phyloP scores from a whole-genome alignment of 2,329 filamentous ascomycete species.

The Botrytis elliptica region DNA sequence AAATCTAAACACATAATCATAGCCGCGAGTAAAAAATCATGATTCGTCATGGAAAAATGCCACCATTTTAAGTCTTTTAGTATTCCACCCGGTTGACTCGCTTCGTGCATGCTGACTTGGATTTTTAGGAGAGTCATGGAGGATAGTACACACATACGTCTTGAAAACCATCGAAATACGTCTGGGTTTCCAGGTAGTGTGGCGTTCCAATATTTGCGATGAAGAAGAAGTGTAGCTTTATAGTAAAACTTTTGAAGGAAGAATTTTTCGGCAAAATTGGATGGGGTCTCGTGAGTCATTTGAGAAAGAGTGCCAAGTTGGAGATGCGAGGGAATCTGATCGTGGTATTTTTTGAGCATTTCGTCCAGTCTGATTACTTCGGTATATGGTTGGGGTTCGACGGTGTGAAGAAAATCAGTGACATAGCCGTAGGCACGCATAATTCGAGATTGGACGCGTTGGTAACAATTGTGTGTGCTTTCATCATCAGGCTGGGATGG shows the following conservation, averaged over 20 bases:
- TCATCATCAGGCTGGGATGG: constrained; percentile 55
- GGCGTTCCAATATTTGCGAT: constrained; percentile 54
- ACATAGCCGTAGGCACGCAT: constrained; percentile 52
- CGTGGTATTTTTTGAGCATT: constrained; percentile 48
- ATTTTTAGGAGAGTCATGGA: constrained; percentile 49
- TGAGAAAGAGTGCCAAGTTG: constrained; percentile 50
- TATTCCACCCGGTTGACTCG: constrained; percentile 52
- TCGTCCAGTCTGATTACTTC: constrained; percentile 52
- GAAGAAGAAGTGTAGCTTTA: constrained; percentile 55
- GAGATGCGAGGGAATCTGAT: constrained; percentile 48
- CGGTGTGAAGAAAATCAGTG: constrained; percentile 50
- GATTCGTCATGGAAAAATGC: constrained; percentile 54
- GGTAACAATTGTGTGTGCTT: constrained; percentile 57
- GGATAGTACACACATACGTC: constrained; percentile 50
- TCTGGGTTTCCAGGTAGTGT: constrained; percentile 35
- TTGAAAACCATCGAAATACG: constrained; percentile 51
- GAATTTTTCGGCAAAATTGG: constrained; percentile 52
- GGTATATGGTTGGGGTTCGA: constrained; percentile 49
- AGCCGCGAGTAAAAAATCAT: constrained; percentile 61
- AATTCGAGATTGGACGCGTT: constrained; percentile 51
- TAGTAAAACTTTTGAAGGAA: constrained; percentile 53
- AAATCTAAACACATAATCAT: constrained; percentile 57
- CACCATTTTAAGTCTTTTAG: constrained; percentile 56
- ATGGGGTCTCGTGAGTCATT: constrained; percentile 48
- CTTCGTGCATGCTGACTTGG: constrained; percentile 50